Evolutionary conservation across 495 filamentous ascomycete genomes (phyloP).

Genomic region (Neurospora sublineolata): DNA sequence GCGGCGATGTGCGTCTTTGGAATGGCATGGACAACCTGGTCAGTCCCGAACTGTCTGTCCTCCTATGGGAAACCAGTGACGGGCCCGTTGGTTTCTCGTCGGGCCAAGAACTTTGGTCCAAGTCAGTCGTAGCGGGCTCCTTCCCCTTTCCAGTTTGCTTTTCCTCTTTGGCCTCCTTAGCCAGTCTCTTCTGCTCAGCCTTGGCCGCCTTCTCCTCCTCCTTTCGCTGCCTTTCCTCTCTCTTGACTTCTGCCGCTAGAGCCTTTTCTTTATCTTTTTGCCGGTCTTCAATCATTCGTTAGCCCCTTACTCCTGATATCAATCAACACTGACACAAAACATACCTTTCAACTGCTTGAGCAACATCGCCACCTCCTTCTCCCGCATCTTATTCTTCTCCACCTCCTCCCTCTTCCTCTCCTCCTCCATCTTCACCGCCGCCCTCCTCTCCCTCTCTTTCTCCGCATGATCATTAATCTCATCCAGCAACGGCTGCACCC

Average conservation of each 20-base stretch:
- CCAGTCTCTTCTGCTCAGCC: conserved; percentile 35
- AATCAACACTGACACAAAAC: not conserved
- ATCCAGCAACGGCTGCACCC: conserved; percentile 83
- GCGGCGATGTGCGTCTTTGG: conserved; percentile 11
- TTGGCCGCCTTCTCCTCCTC: conserved; percentile 40
- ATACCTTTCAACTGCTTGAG: conserved; percentile 33
- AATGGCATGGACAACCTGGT: not conserved
- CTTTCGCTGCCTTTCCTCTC: conserved; percentile 35
- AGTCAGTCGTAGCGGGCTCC: not conserved
- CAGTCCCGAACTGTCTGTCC: not conserved
- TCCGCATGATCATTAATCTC: conserved; percentile 74
- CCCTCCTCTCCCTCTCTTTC: conserved; percentile 48
- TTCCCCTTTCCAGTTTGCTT: conserved; percentile 13
- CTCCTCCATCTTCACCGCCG: conserved; percentile 37
- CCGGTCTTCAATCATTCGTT: conserved; percentile 20
- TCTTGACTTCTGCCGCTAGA: conserved; percentile 39
- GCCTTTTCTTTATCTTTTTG: conserved; percentile 40
- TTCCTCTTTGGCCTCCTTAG: conserved; percentile 33
- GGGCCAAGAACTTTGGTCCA: not conserved
- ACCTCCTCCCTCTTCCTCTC: conserved; percentile 35
- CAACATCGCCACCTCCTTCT: conserved; percentile 34
- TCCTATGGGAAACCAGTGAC: not conserved
- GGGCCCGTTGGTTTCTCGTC: not conserved
- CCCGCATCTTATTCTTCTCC: conserved; percentile 30
- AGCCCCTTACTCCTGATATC: not conserved